Evolutionary conservation across 495 filamentous ascomycete genomes (phyloP).

Genomic region (Monascus purpureus): DNA sequence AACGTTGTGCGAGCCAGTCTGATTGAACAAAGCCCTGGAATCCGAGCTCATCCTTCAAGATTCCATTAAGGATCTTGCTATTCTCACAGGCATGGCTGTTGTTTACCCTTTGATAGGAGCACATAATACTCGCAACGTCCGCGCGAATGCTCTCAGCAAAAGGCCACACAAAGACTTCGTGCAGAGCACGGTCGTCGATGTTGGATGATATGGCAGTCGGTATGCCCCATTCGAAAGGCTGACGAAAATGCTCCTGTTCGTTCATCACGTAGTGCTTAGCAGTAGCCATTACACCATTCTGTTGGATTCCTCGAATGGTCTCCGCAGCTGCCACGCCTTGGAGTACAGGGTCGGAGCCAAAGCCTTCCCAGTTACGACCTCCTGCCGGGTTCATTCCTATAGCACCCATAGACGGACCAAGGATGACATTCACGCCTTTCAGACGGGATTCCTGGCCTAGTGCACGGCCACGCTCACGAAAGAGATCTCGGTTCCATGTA

Average conservation of each 20-base stretch:
- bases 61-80: constrained; percentile 79
- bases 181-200: constrained; percentile 66
- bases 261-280: constrained; percentile 74
- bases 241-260: constrained; percentile 81
- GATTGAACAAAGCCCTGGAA: constrained; percentile 91
- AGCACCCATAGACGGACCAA: constrained; percentile 66
- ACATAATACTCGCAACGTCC: constrained; percentile 83
- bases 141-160: constrained; percentile 77
- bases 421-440: constrained; percentile 61
- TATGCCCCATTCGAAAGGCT: constrained; percentile 58
- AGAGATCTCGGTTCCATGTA: constrained; percentile 76
- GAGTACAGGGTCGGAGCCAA: constrained; percentile 64
- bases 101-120: constrained; percentile 81
- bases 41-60: constrained; percentile 87
- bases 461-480: constrained; percentile 53
- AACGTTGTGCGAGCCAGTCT: constrained; percentile 85
- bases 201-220: constrained; percentile 67
- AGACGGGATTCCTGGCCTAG: constrained; percentile 55
- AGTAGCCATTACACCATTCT: constrained; percentile 68
- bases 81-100: constrained; percentile 86
- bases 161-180: constrained; percentile 83
- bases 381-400: constrained; percentile 73
- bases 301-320: constrained; percentile 66
- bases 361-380: constrained; percentile 86
- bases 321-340: constrained; percentile 53